Evolutionary conservation across 371 early-diverging fungal species (phyloP).

Genomic region (Funneliformis caledonium): DNA sequence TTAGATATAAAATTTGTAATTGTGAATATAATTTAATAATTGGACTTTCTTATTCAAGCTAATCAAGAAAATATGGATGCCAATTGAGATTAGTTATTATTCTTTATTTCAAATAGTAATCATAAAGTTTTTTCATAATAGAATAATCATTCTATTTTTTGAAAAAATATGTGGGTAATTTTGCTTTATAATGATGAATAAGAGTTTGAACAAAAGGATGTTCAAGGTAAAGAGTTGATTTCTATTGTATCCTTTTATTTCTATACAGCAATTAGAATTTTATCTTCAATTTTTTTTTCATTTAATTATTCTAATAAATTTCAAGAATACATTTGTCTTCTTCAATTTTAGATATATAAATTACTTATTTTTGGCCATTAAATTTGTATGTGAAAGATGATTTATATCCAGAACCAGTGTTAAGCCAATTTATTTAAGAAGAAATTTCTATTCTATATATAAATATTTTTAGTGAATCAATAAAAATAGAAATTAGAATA

Average conservation of each 20-base stretch:
- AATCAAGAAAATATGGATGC: background rate
- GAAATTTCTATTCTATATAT: slow-evolving; percentile 1
- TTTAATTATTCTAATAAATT: background rate
- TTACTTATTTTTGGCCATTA: background rate
- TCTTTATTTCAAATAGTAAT: background rate
- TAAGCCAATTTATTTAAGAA: background rate
- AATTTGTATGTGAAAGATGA: background rate
- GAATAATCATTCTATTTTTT: slow-evolving; percentile 4
- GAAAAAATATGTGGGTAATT: background rate
- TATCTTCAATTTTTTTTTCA: background rate
- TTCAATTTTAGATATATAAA: background rate
- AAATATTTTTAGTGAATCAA: background rate
- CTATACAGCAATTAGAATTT: background rate
- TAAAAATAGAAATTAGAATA: background rate
- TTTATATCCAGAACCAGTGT: background rate
- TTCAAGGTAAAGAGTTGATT: background rate
- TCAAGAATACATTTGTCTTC: background rate
- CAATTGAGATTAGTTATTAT: background rate
- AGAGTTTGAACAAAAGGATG: background rate
- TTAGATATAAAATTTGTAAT: too few relatives aligned
- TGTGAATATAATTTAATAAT: too few relatives aligned
- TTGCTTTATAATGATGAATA: background rate
- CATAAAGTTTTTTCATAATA: slow-evolving; percentile 2
- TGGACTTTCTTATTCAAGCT: background rate
- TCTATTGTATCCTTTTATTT: background rate